These are phyloP conservation scores for Isoetes taiwanensis DNA, from an alignment of 75 land plant species.

Conservation along the genomic window DNA sequence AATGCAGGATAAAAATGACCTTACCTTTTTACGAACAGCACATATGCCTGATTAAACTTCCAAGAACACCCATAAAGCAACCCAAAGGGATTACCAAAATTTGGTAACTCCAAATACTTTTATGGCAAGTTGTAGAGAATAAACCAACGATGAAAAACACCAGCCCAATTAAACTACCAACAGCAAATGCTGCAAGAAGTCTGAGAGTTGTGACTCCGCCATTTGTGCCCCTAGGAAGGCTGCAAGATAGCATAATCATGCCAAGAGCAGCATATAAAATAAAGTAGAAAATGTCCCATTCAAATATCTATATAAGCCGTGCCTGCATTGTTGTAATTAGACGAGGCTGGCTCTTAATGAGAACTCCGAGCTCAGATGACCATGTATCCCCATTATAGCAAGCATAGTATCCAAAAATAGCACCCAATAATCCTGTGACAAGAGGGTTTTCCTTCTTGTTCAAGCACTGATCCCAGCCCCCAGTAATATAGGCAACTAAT, in stretches of 20 bases:
- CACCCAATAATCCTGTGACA: conserved; percentile 59
- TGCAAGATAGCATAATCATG: no score
- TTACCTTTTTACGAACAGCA: conserved; percentile 77
- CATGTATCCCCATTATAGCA: conserved; percentile 97
- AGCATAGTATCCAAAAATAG: conserved; percentile 80
- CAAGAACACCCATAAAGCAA: conserved; percentile 47
- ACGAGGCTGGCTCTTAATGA: conserved; percentile 64
- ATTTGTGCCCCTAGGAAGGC: conserved; percentile 79
- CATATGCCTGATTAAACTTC: conserved; percentile 83
- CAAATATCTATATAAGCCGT: background rate
- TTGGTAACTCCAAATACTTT: conserved; percentile 34
- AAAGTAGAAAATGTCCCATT: no score
- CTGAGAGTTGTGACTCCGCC: conserved; percentile 73
- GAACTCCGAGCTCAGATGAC: conserved; percentile 88
- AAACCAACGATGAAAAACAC: conserved; percentile 53
- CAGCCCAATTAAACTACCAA: conserved; percentile 70
- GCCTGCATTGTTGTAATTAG: conserved; percentile 82
- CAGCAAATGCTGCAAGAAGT: conserved; percentile 59
- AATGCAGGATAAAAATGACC: no score
- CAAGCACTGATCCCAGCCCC: conserved; percentile 56
- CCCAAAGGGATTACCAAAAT: conserved; percentile 56
- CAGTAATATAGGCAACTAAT: conserved; percentile 30
- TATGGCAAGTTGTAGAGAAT: conserved; percentile 35
- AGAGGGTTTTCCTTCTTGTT: conserved; percentile 37
- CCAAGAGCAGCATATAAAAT: no score